These are phyloP conservation scores for Olyra latifolia DNA, from an alignment of 176 grass and related monocot genomes.

Conservation along the genomic window DNA sequence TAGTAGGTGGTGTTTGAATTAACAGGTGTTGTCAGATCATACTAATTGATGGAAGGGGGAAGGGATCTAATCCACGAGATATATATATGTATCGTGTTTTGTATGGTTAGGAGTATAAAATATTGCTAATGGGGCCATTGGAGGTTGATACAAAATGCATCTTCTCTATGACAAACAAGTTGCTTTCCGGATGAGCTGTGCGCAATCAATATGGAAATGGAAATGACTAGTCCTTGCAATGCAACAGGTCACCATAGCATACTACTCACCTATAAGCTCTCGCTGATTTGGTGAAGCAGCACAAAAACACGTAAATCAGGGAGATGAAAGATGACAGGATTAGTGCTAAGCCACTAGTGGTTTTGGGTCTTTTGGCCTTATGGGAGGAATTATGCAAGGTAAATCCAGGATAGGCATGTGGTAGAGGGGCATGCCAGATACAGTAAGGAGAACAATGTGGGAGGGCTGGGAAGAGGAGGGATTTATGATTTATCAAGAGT, in stretches of 20 bases:
- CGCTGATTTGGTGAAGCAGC: background rate
- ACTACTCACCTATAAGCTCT: background rate
- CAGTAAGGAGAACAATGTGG: background rate
- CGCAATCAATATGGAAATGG: background rate
- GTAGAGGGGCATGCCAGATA: background rate
- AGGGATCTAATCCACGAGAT: background rate
- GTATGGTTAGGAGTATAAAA: background rate
- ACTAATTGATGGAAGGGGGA: background rate
- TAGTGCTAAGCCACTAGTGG: background rate
- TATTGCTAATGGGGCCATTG: background rate
- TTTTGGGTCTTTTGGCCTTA: background rate
- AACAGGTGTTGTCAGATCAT: background rate
- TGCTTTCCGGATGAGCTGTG: background rate
- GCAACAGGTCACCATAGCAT: background rate
- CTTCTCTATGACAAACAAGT: background rate
- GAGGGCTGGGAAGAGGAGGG: background rate
- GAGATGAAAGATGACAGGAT: background rate
- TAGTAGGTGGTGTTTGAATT: background rate
- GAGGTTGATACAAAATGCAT: background rate
- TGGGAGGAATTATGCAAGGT: background rate
- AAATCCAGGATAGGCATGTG: background rate
- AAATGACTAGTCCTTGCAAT: background rate
- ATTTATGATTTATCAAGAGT: background rate
- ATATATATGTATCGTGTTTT: background rate
- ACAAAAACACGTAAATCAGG: background rate